Base-by-base conservation (phyloP, 139 green algal genomes). In the Chlamydomonas incerta region DNA sequence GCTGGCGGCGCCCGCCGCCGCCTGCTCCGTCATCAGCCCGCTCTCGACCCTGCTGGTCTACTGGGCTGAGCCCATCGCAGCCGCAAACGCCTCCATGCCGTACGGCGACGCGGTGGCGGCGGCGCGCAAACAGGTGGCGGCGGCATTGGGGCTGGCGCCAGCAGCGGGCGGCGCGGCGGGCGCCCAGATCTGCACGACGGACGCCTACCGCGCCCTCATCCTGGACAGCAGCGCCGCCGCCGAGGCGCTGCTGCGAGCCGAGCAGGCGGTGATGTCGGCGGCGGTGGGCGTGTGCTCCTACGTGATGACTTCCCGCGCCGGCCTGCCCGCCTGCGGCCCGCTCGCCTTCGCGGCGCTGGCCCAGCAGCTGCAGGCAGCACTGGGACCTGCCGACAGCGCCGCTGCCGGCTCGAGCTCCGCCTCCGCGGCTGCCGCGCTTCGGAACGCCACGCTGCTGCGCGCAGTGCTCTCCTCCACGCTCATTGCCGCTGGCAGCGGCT, bases 21-120 rank as follows among this genome's bases (percentile, higher is more conserved):
- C 0, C 47, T 84, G 63, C 63, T 66, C 18, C 13, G 65, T 74
- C 31, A 62, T 74, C 46, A 74, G 31, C 63, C 60, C 76, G 33
- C 6, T n/a, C 35, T 83, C 76, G 18, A 83, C 76, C 3, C 77
- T 84, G 62, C 77, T 84, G 63, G 33, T 66, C 41, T n/a, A 66
- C 20, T 84, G 77, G 77, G 34, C 77, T 1, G 34, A 66, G n/a
- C 23, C 34, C 46, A 29, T 84, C 29, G 17, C 41, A 5, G 41
- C 41, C 41, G 41, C 37, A n/a, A 41, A 71, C 65, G 31, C n/a
- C 65, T 28, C n/a, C 8, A n/a, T 74, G 77, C 18, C 63, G 63
- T 67, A 67, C 77, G 34, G 0, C 8, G 31, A 28, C 13, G 28
- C 77, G 15, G 46, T 74, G 47, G 10, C 34, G 15, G 11, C 17